Evolutionary conservation across 202 grass and related monocot species (phyloP).

Genomic region (Setaria viridis): DNA sequence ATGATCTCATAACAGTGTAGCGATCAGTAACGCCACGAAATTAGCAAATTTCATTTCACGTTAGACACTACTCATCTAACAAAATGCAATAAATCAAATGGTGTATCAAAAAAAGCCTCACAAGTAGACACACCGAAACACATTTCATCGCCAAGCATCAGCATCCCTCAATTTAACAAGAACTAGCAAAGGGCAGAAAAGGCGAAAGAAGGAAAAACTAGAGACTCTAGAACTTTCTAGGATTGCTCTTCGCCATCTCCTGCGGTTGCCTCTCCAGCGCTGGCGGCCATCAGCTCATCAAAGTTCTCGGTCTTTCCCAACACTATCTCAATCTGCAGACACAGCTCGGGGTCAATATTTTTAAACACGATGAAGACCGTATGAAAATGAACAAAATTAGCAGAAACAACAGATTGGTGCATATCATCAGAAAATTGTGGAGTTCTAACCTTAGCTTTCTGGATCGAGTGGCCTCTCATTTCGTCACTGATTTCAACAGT

Average conservation of each 20-base stretch:
- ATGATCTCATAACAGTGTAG: neutral
- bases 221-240: slow-evolving; percentile 22
- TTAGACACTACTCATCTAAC: neutral
- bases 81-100: slow-evolving; percentile 29
- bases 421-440: neutral
- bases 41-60: too few relatives aligned
- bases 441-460: slow-evolving; percentile 76
- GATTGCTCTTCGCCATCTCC: slow-evolving; percentile 46
- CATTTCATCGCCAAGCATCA: slow-evolving; percentile 7
- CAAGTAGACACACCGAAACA: slow-evolving; percentile 6
- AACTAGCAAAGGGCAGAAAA: neutral
- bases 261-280: slow-evolving; percentile 42
- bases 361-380: neutral
- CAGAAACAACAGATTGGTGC: neutral
- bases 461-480: slow-evolving; percentile 53
- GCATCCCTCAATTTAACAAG: neutral
- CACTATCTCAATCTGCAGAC: slow-evolving; percentile 67
- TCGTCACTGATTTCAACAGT: slow-evolving; percentile 74
- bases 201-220: neutral
- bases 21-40: neutral
- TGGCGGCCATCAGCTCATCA: slow-evolving; percentile 70
- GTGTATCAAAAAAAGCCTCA: neutral
- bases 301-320: slow-evolving; percentile 70
- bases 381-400: slow-evolving; percentile 15
- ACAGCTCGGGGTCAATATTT: neutral